These are phyloP conservation scores for Talaromyces sp. DNA, from an alignment of 2,329 filamentous ascomycete genomes.

Conservation along the genomic window DNA sequence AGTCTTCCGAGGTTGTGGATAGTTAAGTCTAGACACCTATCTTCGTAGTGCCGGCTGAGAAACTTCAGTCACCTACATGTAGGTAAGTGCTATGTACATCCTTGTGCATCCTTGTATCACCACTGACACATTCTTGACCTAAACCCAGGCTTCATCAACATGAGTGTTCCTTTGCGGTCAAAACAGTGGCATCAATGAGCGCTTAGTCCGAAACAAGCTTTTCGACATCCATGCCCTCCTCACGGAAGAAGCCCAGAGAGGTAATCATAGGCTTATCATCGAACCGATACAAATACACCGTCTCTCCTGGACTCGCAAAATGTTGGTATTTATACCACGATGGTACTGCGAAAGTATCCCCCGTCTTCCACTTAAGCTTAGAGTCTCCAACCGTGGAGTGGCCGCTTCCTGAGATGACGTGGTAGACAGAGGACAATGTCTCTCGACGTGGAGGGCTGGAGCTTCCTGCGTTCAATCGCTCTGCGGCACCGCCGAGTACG, in stretches of 20 bases:
- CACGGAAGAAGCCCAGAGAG: constrained; percentile 50
- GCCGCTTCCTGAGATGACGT: constrained; percentile 50
- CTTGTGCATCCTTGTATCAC: too few species aligned
- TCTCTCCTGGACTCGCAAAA: constrained; percentile 33
- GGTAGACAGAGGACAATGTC: constrained; percentile 53
- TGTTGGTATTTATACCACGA: constrained; percentile 52
- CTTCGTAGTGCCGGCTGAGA: too few species aligned
- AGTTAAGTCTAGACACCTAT: too few species aligned
- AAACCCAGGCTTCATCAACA: too few species aligned
- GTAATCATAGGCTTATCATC: constrained; percentile 56
- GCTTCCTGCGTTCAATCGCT: constrained; percentile 39
- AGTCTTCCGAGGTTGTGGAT: too few species aligned
- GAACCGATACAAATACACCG: constrained; percentile 53
- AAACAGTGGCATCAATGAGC: too few species aligned
- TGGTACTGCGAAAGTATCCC: constrained; percentile 56
- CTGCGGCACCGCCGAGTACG: constrained; percentile 49
- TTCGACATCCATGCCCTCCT: constrained; percentile 40
- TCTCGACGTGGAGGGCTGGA: constrained; percentile 44
- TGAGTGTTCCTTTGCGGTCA: too few species aligned
- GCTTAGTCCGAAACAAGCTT: constrained; percentile 32
- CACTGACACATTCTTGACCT: too few species aligned
- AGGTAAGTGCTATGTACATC: too few species aligned
- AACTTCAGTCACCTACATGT: too few species aligned
- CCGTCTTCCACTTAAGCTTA: constrained; percentile 44
- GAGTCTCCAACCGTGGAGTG: constrained; percentile 38